Conservation (phyloP, 169 alveolate species). For the Cryptosporidium parvum region DNA sequence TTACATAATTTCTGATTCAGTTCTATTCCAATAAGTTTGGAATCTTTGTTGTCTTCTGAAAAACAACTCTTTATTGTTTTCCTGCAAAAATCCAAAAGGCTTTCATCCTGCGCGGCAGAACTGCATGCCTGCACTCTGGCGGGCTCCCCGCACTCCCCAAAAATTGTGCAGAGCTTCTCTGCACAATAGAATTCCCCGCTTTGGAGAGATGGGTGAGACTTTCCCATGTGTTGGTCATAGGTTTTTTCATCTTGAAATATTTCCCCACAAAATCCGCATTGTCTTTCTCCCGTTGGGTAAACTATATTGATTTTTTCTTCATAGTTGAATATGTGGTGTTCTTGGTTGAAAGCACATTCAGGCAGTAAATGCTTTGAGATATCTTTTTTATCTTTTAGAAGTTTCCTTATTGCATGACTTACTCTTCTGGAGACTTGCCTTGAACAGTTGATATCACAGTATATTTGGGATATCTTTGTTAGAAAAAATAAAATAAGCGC, state of each 20-base stretch:
- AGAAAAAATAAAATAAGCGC: not conserved
- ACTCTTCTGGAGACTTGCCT: constrained; percentile 47
- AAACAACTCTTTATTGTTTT: constrained; percentile 15
- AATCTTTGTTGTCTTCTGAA: constrained; percentile 4
- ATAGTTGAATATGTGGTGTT: constrained; percentile 4
- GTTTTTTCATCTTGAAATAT: not conserved
- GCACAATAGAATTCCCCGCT: constrained; percentile 22
- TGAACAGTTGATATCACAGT: not conserved
- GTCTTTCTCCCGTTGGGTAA: constrained; percentile 28
- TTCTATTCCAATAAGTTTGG: constrained; percentile 4
- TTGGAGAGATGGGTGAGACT: not conserved
- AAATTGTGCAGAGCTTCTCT: constrained; percentile 14
- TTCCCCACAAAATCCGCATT: constrained; percentile 31
- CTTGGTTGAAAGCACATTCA: constrained; percentile 2
- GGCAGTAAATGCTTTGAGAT: not conserved
- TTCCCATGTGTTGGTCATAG: constrained; percentile 41
- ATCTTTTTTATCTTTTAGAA: not conserved
- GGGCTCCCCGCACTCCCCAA: constrained; percentile 32
- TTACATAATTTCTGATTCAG: constrained; percentile 24
- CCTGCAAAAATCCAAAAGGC: constrained; percentile 1
- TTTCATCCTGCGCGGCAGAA: not conserved
- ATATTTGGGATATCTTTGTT: not conserved
- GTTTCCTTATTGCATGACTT: not conserved
- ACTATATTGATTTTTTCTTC: constrained; percentile 23
- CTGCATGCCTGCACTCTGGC: not conserved